These are phyloP conservation scores for Chlamydomonas schloesseri DNA, from an alignment of 139 green algal species.

Conservation along the genomic window DNA sequence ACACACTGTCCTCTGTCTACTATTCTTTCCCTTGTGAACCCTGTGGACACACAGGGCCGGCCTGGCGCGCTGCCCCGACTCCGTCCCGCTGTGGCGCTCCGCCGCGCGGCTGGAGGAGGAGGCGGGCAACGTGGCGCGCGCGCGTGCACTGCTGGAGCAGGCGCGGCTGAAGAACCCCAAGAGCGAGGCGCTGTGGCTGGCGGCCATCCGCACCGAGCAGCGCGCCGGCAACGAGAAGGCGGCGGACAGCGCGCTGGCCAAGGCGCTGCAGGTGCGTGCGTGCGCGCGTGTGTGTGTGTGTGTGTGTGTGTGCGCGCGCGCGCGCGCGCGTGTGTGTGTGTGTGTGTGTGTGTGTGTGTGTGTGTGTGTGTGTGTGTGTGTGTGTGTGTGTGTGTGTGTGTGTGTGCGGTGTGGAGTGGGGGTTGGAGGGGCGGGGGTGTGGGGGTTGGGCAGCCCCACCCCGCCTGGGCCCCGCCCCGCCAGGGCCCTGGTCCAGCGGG, in stretches of 20 bases:
- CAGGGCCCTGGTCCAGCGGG: too few relatives aligned
- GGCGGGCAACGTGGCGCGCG: constrained; percentile 73
- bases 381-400: too few relatives aligned
- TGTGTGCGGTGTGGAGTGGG: too few relatives aligned
- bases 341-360: too few relatives aligned
- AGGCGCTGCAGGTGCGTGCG: constrained; percentile 82
- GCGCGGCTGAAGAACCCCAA: constrained; percentile 87
- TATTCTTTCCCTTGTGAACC: too few relatives aligned
- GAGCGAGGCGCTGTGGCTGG: constrained; percentile 91
- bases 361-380: too few relatives aligned
- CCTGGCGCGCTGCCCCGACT: constrained; percentile 69
- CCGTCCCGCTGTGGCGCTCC: constrained; percentile 81
- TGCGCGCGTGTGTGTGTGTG: constrained; percentile 16
- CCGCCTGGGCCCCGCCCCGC: too few relatives aligned
- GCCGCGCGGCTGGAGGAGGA: constrained; percentile 87
- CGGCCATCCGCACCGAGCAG: constrained; percentile 89
- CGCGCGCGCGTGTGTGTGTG: too few relatives aligned
- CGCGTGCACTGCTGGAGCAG: constrained; percentile 84
- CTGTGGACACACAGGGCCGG: constrained; percentile 32
- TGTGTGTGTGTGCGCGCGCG: too few relatives aligned
- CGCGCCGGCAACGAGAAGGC: constrained; percentile 79
- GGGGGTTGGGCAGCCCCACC: too few relatives aligned
- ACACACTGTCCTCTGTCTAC: too few relatives aligned
- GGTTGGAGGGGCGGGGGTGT: too few relatives aligned
- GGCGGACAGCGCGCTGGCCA: constrained; percentile 91